A percentile compares a stretch with the other conserved stretches of the same genome.
phyloP scores from a whole-genome alignment of 2,329 filamentous ascomycete genomes.

The Ceratocystiopsis sp. region DNA sequence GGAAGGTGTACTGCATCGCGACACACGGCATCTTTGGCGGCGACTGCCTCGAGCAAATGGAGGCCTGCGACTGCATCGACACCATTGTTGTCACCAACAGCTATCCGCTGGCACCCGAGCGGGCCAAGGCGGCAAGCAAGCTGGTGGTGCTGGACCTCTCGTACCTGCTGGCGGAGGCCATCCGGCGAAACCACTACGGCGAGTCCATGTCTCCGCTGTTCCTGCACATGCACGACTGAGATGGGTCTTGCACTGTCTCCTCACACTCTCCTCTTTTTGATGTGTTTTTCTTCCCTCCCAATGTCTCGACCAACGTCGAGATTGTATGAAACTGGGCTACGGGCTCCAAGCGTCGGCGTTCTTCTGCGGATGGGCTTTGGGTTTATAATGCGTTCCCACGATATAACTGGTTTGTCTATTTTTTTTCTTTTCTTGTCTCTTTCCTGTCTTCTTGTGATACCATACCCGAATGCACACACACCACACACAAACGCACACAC shows the following conservation, averaged over 20 bases:
- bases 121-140: constrained; percentile 57
- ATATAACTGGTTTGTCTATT: background rate
- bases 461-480: too few relatives aligned
- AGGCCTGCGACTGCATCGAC: constrained; percentile 85
- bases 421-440: too few relatives aligned
- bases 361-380: too few relatives aligned
- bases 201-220: constrained; percentile 61
- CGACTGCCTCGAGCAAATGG: constrained; percentile 76
- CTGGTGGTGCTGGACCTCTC: constrained; percentile 81
- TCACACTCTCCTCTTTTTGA: background rate
- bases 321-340: background rate
- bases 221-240: constrained; percentile 43
- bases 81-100: constrained; percentile 92
- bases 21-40: constrained; percentile 90
- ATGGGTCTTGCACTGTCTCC: constrained; percentile 38
- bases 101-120: constrained; percentile 72
- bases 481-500: too few relatives aligned
- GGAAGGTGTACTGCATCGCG: constrained; percentile 92
- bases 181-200: constrained; percentile 90
- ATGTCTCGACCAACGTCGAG: background rate
- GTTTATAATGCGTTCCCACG: too few relatives aligned
- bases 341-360: too few relatives aligned
- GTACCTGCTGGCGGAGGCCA: constrained; percentile 75
- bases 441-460: background rate
- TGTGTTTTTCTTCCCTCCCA: background rate